Evolutionary conservation across 495 filamentous ascomycete species (phyloP), one percentile per base, ranked within the genome.

Genomic region (Aspergillus biplanus): DNA sequence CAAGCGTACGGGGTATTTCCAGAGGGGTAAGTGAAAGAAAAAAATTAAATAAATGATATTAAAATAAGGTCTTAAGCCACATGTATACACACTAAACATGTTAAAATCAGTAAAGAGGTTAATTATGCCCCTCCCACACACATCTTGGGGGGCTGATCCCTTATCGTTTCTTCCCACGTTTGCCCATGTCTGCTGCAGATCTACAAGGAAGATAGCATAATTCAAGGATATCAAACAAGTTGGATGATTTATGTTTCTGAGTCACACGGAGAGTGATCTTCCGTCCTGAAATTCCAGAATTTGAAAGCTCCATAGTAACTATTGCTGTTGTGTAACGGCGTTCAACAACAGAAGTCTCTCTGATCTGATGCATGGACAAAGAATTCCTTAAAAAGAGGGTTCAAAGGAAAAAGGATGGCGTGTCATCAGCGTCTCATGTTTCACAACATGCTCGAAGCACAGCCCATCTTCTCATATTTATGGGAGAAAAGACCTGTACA

Each of bases 341-440:
- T 7, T 12, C 11, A n/a, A 44, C 39, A 8, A 44, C 27, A 8
- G 13, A 9, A 18, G 16, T n/a, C 16, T 12, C 16, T 50, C 7
- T 5, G 11, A 50, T 50, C 47, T 50, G 47, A 50, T 27, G 47
- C 27, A 15, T 18, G 46, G 18, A 49, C 46, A 49, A 44, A 50
- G 47, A 31, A 50, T 50, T n/a, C 15, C 16, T 50, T 6, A 27
- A 27, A 54, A 16, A 16, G 6, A 33, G n/a, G 27, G 27, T 27
- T 32, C 21, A 13, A 33, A 53, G 27, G 13, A 33, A 54, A 15
- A 13, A 54, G 34, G 47, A 54, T 33, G 52, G 52, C 2, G 27
- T 34, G 27, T 54, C 32, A 16, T 33, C 56, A 50, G 2, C 2
- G 42, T 37, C 31, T 48, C 31, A 59, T 49, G 56, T 59, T 59